Percentiles rank a stretch among this genome's conserved stretches.
Conservation (phyloP, 2,329 filamentous ascomycete genomes). For the Arthrobotrys sphaeroides region DNA sequence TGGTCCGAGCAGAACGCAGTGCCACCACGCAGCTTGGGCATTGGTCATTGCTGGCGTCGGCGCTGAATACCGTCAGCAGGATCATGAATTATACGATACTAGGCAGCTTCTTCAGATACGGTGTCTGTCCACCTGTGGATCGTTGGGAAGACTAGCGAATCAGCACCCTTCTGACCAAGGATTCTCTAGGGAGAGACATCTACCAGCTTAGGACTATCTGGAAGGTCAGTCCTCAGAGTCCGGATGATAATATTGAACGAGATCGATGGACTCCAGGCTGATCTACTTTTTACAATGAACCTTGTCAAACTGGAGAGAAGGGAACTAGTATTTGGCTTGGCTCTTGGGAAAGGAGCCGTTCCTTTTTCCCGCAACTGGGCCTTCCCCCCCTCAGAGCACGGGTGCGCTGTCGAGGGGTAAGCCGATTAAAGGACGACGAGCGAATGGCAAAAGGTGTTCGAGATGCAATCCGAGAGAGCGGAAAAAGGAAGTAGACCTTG, state of each 20-base stretch:
- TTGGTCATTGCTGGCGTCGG: not conserved
- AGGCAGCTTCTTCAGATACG: conserved; percentile 48
- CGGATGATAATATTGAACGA: conserved; percentile 51
- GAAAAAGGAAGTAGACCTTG: conserved; percentile 47
- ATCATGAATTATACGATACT: conserved; percentile 38
- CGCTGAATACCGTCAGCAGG: conserved; percentile 28
- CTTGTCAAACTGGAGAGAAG: conserved; percentile 44
- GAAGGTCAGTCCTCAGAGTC: conserved; percentile 50
- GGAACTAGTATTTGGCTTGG: conserved; percentile 40
- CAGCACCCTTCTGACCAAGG: conserved; percentile 38
- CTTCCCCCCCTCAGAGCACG: conserved; percentile 41
- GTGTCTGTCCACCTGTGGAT: conserved; percentile 30
- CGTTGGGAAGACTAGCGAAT: conserved; percentile 47
- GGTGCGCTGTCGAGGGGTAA: conserved; percentile 51
- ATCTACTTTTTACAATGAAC: conserved; percentile 53
- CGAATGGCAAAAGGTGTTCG: conserved; percentile 37
- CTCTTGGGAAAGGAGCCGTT: conserved; percentile 53
- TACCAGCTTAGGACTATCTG: conserved; percentile 50
- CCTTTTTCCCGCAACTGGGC: conserved; percentile 52
- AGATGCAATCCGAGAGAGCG: conserved; percentile 21
- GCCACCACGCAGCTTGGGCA: conserved; percentile 41
- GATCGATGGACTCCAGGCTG: conserved; percentile 51
- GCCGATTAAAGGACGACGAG: conserved; percentile 30
- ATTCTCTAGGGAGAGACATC: conserved; percentile 28
- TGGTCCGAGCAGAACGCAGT: conserved; percentile 50